phyloP scores from a whole-genome alignment of 257 asterid genomes.

The Solanum peruvianum region DNA sequence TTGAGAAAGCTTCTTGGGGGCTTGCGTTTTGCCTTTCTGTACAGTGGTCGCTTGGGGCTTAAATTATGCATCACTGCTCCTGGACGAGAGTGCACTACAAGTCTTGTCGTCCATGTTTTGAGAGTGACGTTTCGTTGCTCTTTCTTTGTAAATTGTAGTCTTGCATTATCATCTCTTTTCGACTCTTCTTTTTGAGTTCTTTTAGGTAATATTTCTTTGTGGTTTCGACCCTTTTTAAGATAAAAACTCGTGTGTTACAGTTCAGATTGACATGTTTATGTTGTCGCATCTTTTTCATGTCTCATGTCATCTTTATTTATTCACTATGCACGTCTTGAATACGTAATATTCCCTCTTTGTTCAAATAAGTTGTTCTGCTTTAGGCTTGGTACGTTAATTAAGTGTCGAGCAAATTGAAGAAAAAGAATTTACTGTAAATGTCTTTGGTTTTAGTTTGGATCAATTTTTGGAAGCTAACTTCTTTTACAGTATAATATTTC shows the following conservation, averaged over 20 bases:
- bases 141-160: background rate
- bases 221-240: background rate
- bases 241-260: background rate
- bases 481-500: background rate
- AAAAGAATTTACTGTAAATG: background rate
- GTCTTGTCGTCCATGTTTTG: background rate
- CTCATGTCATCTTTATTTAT: background rate
- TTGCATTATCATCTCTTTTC: background rate
- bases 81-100: background rate
- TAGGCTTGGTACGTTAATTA: background rate
- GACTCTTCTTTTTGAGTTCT: background rate
- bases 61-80: background rate
- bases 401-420: background rate
- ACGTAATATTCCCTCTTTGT: background rate
- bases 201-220: background rate
- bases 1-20: background rate
- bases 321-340: background rate
- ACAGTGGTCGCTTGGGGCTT: background rate
- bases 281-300: background rate
- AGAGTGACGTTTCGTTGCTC: background rate
- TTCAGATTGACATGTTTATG: background rate
- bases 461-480: background rate
- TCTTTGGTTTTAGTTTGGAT: background rate
- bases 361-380: background rate
- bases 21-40: background rate